These are phyloP conservation scores for Ochetophila trinervis DNA, from an alignment of 306 rosid genomes.

Conservation along the genomic window DNA sequence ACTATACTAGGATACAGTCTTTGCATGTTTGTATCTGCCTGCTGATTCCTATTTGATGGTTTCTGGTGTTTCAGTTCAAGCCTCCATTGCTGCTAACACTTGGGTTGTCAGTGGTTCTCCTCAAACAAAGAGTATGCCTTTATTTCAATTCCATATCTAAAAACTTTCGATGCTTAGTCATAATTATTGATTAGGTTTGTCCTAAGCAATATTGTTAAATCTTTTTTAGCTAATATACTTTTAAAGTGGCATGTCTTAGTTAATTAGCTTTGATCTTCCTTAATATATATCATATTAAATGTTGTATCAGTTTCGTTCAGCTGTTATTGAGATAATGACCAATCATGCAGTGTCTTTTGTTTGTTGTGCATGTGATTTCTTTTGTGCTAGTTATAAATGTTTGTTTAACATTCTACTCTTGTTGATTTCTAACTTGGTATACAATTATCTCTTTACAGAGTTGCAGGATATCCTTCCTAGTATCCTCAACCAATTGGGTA, in stretches of 20 bases:
- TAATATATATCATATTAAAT: no score
- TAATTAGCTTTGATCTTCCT: no score
- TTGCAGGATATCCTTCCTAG: constrained; percentile 97
- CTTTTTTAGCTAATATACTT: no score
- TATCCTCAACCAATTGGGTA: constrained; percentile 90
- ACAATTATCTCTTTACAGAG: constrained; percentile 43
- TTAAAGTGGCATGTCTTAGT: no score
- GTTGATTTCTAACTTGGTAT: constrained; percentile 4
- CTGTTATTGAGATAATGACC: no score
- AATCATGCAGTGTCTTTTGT: no score
- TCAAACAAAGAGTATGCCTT: constrained; percentile 81
- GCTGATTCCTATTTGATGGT: neutral
- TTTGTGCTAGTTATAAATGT: neutral
- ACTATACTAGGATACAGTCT: neutral
- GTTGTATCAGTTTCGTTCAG: no score
- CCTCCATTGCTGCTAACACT: constrained; percentile 95
- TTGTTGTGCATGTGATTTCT: neutral
- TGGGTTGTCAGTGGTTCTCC: constrained; percentile 99
- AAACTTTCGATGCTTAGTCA: neutral
- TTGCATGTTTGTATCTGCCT: constrained; percentile 1
- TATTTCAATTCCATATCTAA: neutral
- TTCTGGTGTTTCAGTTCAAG: constrained; percentile 70
- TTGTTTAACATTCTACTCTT: neutral
- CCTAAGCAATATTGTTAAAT: no score
- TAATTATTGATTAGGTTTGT: neutral